Conservation (phyloP, 345 rosid species). For the Melaleuca quinquenervia region DNA sequence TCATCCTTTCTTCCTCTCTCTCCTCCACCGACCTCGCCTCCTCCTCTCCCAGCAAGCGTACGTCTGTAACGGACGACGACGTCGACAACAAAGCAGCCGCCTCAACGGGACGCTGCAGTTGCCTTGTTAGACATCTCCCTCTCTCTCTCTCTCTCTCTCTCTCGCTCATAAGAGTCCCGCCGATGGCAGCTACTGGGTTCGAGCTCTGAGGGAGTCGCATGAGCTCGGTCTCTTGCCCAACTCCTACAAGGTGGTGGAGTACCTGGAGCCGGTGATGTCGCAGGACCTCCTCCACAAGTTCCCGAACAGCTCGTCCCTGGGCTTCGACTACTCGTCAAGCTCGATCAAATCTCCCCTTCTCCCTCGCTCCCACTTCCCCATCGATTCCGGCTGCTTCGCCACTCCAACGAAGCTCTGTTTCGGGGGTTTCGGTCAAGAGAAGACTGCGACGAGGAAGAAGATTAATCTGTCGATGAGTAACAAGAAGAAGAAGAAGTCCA, state of each 20-base stretch:
- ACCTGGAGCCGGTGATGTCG: constrained; percentile 60
- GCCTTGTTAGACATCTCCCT: no score
- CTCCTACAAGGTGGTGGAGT: constrained; percentile 53
- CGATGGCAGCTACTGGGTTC: no score
- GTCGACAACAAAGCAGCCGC: no score
- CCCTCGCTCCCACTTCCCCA: constrained; percentile 33
- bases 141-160: no score
- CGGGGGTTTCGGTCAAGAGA: constrained; percentile 8
- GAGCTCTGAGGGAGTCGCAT: no score
- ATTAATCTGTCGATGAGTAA: background rate
- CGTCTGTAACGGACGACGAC: no score
- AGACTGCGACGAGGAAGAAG: constrained; percentile 12
- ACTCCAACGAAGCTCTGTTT: constrained; percentile 16
- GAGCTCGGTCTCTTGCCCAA: constrained; percentile 12
- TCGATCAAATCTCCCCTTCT: constrained; percentile 90
- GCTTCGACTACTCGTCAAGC: constrained; percentile 66
- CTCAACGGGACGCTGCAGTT: no score
- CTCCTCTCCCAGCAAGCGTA: no score
- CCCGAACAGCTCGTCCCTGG: constrained; percentile 68
- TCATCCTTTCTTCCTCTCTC: no score
- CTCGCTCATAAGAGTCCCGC: no score
- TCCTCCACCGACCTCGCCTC: no score
- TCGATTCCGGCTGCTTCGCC: constrained; percentile 25
- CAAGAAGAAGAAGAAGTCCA: background rate
- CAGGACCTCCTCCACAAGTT: constrained; percentile 68